Percentiles rank a stretch among this genome's conserved stretches.
These are phyloP conservation scores for Scedosporium dehoogii DNA, from an alignment of 2,329 filamentous ascomycete species.

Conservation along the genomic window DNA sequence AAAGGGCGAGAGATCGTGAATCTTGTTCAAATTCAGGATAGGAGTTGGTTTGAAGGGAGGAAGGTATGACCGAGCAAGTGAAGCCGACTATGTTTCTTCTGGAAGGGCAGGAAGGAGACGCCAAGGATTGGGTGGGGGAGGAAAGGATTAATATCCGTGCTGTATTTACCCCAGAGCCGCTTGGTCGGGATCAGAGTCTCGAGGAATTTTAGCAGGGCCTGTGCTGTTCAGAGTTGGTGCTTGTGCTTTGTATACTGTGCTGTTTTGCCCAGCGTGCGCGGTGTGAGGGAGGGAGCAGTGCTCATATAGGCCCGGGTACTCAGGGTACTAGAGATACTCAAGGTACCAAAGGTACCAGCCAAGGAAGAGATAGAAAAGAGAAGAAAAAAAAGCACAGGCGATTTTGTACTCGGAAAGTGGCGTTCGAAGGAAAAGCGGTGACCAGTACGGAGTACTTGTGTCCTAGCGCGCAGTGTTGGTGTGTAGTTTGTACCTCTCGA, in stretches of 20 bases:
- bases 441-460: slow-evolving; percentile 11
- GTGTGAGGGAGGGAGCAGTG: background rate
- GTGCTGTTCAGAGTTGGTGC: background rate
- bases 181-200: background rate
- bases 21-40: background rate
- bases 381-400: background rate
- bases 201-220: background rate
- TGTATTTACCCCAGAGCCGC: slow-evolving; percentile 5
- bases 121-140: slow-evolving; percentile 2
- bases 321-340: too few relatives aligned
- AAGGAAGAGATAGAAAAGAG: too few relatives aligned
- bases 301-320: too few relatives aligned
- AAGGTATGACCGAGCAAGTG: background rate
- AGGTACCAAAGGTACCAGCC: too few relatives aligned
- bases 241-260: too few relatives aligned
- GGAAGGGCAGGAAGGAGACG: background rate
- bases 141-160: background rate
- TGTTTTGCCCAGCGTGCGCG: too few relatives aligned
- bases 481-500: slow-evolving; percentile 1
- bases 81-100: background rate
- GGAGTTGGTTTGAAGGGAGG: background rate
- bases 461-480: slow-evolving; percentile 8
- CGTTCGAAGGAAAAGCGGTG: slow-evolving; percentile 14
- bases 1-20: background rate
- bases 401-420: background rate